These are phyloP conservation scores for Talaromyces borbonicus DNA, from an alignment of 495 filamentous ascomycete species.

Conservation along the genomic window DNA sequence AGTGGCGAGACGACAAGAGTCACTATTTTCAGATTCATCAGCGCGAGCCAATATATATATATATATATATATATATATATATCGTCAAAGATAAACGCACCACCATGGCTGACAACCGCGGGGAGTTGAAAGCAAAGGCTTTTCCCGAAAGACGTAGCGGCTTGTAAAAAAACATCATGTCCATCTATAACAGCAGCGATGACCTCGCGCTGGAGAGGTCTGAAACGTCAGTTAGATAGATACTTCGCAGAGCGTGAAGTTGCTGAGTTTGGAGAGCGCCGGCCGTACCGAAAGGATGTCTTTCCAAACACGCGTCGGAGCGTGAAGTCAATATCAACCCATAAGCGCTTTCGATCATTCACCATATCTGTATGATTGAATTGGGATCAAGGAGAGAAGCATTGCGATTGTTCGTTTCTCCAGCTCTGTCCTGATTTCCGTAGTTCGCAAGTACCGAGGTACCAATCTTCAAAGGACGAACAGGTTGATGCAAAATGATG, in stretches of 20 bases:
- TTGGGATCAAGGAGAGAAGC: not conserved
- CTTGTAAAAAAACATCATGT: slow-evolving; percentile 89
- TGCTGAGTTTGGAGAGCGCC: not conserved
- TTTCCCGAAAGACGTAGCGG: slow-evolving; percentile 94
- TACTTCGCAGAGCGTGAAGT: not conserved
- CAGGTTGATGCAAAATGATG: not conserved
- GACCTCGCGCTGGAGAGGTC: slow-evolving; percentile 80
- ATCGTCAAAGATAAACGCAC: slow-evolving; percentile 34
- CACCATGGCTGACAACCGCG: slow-evolving; percentile 75
- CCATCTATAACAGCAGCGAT: slow-evolving; percentile 71
- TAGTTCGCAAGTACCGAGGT: not conserved
- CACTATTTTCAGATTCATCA: slow-evolving; percentile 36
- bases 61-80: not conserved
- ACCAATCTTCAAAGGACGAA: no score
- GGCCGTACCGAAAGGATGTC: slow-evolving; percentile 51
- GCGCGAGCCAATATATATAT: not conserved
- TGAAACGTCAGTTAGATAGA: slow-evolving; percentile 19
- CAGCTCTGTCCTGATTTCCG: not conserved
- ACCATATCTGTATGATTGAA: slow-evolving; percentile 7
- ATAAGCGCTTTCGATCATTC: slow-evolving; percentile 14
- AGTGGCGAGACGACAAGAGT: slow-evolving; percentile 89
- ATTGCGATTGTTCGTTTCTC: not conserved
- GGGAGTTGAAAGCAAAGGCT: slow-evolving; percentile 91
- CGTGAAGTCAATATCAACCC: slow-evolving; percentile 72
- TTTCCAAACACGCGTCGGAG: slow-evolving; percentile 77